Base-by-base conservation (phyloP, 2,329 filamentous ascomycete genomes). In the Alternaria sp. region DNA sequence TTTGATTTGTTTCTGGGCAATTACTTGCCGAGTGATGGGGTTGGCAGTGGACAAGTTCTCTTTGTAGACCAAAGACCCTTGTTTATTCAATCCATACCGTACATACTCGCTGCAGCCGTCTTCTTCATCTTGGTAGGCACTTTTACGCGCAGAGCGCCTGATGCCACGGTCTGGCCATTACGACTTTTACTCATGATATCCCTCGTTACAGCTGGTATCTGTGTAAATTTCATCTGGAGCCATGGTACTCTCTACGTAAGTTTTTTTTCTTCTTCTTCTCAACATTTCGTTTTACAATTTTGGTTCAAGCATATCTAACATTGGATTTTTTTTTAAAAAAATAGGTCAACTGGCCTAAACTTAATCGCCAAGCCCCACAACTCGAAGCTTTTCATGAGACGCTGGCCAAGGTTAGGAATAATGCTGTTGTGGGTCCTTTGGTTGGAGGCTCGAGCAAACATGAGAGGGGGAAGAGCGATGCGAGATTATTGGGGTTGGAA, bases 281-380 rank as follows among this genome's bases (percentile, higher is more conserved):
- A 10, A 13, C 11, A 24, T 24, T n/a, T 8, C 14, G 5, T 13
- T 34, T 17, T 17, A 17, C 17, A 17, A 17, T 17, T 17, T 17
- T 17, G 17, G 2, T 17, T 17, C 17, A 17, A 17, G 17, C 17
- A 17, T 17, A 17, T 17, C 17, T 17, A 17, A 17, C 17, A 17
- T 17, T 1, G 17, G 2, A 17, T 17, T 17, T 17, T 17, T 17
- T 17, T 17, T 17, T 17, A 17, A 17, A 17, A 17, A 17, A 17
- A 17, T 51, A 97, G 93, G 93, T 97, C 67, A 98, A 97, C 80
- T 99, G 96, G 95, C 95, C 95, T 9, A 97, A 96, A 75, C 86
- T 99, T 46, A 96, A 96, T 77, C 93, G 93, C 10, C 89, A 92
- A 14, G 87, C 91, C 2, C 96, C 90, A 79, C 93, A 92, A 3